Base-by-base conservation (phyloP, 2,329 filamentous ascomycete genomes). In the Aureobasidium sp. region DNA sequence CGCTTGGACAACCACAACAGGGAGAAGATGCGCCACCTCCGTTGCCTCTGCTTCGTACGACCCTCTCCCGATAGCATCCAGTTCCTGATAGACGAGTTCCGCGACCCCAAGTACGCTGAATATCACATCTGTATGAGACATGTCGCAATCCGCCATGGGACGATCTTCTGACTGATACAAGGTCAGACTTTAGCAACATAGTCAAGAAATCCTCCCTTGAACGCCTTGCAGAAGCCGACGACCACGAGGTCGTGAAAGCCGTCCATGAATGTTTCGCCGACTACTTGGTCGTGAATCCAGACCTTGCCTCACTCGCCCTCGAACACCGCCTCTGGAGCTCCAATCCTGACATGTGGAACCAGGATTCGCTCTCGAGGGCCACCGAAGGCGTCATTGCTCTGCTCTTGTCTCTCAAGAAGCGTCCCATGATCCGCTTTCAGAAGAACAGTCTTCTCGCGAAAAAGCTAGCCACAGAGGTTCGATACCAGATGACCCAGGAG, bases 261-360 rank as follows among this genome's bases (percentile, higher is more conserved):
- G 88, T 99, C 1, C 92, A 97, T 70, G 94, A 99, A 75, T 90
- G 95, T 72, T 99, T 97, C 73, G 91, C 93, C 63, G 94, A 99
- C 73, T 99, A 93, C 70, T 83, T 94, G 47, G 91, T 96, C 69
- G 85, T 97, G 70, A 99, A 99, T 70, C 90, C 92, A 0, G 95
- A 99, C 69, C 79, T 99, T 1, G 95, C 94, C 73, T 90, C 90
- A 4, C 76, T 96, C 58, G 85, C 87, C 62, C 76, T 96, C 40
- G 81, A 84, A 62, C 84, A 89, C 67, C 81, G 87, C 62, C 81
- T 96, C 75, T 96, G 91, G 91, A 87, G 87, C 60, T 81, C 84
- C 33, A 87, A 79, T 62, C 86, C 93, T 0, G 93, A 99, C 70
- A 79, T 86, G 62, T 99, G 94, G 94, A 93, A 96, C 70, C 81